A percentile compares a stretch with the other conserved stretches of the same genome.
These are phyloP conservation scores for Phytopythium montanum DNA, from an alignment of 352 stramenopile genomes.

Conservation along the genomic window DNA sequence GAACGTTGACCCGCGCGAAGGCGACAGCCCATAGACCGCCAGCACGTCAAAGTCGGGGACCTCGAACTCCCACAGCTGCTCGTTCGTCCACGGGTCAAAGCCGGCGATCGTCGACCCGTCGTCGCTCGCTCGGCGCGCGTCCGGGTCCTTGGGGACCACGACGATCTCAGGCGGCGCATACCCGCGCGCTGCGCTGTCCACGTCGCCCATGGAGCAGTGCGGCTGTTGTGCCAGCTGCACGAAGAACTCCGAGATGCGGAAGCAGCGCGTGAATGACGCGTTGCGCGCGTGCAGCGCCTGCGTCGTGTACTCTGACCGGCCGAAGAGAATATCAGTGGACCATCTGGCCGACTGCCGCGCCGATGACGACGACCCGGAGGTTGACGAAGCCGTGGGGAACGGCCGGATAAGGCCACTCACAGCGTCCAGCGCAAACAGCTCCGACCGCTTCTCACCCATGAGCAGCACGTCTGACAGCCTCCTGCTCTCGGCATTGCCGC, in stretches of 20 bases:
- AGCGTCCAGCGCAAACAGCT: slow-evolving; percentile 69
- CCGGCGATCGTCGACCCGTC: slow-evolving; percentile 67
- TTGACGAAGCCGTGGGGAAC: slow-evolving; percentile 12
- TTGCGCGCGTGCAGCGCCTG: slow-evolving; percentile 60
- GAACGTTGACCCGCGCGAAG: slow-evolving; percentile 46
- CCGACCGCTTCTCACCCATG: slow-evolving; percentile 71
- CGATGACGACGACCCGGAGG: slow-evolving; percentile 5
- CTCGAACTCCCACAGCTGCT: slow-evolving; percentile 74
- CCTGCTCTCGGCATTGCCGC: slow-evolving; percentile 18
- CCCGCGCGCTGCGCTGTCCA: slow-evolving; percentile 7
- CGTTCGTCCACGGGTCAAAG: slow-evolving; percentile 66
- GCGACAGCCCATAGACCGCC: slow-evolving; percentile 61
- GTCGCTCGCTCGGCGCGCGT: slow-evolving; percentile 34
- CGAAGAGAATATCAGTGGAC: slow-evolving; percentile 54
- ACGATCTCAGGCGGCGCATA: slow-evolving; percentile 42
- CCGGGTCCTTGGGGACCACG: slow-evolving; percentile 54
- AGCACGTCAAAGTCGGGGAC: slow-evolving; percentile 69
- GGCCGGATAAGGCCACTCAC: slow-evolving; percentile 55
- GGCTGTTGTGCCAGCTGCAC: slow-evolving; percentile 61
- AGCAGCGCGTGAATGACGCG: slow-evolving; percentile 54
- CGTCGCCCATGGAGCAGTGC: slow-evolving; percentile 33
- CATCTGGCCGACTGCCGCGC: slow-evolving; percentile 12
- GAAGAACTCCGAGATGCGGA: slow-evolving; percentile 85
- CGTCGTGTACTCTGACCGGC: slow-evolving; percentile 71
- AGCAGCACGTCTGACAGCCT: slow-evolving; percentile 58